Base-by-base conservation (phyloP, 495 filamentous ascomycete genomes). In the Bathelium albidoporum region DNA sequence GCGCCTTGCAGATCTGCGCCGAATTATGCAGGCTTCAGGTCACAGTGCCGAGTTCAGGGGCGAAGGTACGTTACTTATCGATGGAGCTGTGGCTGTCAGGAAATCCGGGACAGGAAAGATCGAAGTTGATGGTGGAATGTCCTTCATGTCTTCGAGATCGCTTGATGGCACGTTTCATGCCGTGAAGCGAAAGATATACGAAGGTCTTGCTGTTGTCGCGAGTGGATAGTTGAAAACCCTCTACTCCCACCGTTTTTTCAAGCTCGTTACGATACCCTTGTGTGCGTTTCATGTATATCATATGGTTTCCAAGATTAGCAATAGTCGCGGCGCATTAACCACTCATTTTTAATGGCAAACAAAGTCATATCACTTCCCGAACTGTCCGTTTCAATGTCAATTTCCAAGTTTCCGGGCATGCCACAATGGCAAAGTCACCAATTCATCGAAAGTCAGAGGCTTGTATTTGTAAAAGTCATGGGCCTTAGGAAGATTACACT, bases 31-130 rank as follows among this genome's bases (percentile, higher is more conserved):
- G 62, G 79, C 80, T 20, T 81, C 87, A 24, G 92, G 93, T 1
- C 90, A 96, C 73, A 89, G 80, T 31, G 93, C 91, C 2, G 94
- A 96, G 74, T 97, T 97, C 73, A 81, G 89, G 32, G 94, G 94
- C 20, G 95, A 97, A 73, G 94, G 94, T 58, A 95, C 89, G 1
- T 77, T 97, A 68, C 76, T 99, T 26, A 86, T 99, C 59, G 91
- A 97, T 68, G 89, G 89, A 18, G 79, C 81, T 5, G 91, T 97
- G 5, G 88, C 89, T 7, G 93, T 99, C 44, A 80, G 91, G 59
- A 99, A 99, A 75, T 87, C 84, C 2, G 88, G 85, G 0, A 89
- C 89, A 3, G 95, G 92, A 0, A 82, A 82, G 70, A 89, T 99
- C 63, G 95, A 97, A 75, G 82, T 97, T 43, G 94, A 97, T 73